phyloP scores from a whole-genome alignment of 164 flowering plant genomes.

The Vitis cinerea region DNA sequence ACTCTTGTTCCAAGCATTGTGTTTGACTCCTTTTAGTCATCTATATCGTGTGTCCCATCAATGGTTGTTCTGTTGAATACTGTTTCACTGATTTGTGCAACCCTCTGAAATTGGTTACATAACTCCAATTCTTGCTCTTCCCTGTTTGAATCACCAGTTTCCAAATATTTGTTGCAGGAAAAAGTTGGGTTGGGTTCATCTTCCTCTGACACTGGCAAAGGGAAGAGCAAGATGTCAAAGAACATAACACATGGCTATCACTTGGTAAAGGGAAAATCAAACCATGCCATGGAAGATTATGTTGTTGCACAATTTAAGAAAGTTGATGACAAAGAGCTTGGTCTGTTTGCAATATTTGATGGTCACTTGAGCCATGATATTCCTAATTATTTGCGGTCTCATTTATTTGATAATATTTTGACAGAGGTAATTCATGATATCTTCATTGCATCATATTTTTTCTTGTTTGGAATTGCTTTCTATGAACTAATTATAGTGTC shows the following conservation, averaged over 20 bases:
- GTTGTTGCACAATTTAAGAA: conserved; percentile 76
- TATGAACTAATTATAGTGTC: background rate
- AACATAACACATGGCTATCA: conserved; percentile 76
- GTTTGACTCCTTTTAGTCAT: too few relatives aligned
- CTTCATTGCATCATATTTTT: background rate
- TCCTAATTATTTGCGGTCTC: conserved; percentile 66
- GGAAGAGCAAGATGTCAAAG: conserved; percentile 79
- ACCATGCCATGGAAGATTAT: conserved; percentile 90
- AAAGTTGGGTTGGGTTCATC: conserved; percentile 67
- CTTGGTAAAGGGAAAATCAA: conserved; percentile 72
- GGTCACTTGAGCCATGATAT: conserved; percentile 85
- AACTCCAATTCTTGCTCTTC: too few relatives aligned
- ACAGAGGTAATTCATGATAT: conserved; percentile 56
- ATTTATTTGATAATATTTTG: conserved; percentile 82
- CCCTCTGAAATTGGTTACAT: background rate
- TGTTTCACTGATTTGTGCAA: background rate
- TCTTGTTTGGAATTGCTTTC: background rate
- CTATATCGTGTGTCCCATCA: background rate
- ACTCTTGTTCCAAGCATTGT: too few relatives aligned
- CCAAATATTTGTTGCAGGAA: conserved; percentile 41
- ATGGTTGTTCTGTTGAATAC: background rate
- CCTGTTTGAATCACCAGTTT: too few relatives aligned
- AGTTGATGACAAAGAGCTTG: conserved; percentile 71
- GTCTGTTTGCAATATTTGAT: conserved; percentile 92
- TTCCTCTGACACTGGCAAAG: conserved; percentile 74